These are phyloP conservation scores for Acarospora socialis DNA, from an alignment of 2,329 filamentous ascomycete genomes.

Conservation along the genomic window DNA sequence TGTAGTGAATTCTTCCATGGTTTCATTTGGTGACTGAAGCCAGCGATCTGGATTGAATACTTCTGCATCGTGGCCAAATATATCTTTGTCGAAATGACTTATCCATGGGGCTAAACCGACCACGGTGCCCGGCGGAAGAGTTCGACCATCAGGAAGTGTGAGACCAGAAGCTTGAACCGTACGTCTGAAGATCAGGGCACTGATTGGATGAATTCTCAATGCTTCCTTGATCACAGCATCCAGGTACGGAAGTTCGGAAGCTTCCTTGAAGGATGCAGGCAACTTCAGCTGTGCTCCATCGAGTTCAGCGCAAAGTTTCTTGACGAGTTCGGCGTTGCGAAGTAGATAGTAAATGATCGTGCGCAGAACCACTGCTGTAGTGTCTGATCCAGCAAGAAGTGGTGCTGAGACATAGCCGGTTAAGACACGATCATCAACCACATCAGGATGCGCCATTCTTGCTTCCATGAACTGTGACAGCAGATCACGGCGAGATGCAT, in stretches of 20 bases:
- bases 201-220: constrained; percentile 22
- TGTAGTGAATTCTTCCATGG: constrained; percentile 19
- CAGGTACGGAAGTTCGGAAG: constrained; percentile 8
- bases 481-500: too few relatives aligned
- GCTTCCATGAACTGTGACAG: too few relatives aligned
- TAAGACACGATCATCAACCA: constrained; percentile 28
- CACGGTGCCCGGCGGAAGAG: constrained; percentile 23
- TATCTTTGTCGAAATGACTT: constrained; percentile 23
- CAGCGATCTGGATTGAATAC: constrained; percentile 35
- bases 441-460: constrained; percentile 19
- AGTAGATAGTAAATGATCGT: constrained; percentile 27
- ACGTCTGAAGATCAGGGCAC: constrained; percentile 36
- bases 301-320: constrained; percentile 27
- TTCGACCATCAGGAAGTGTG: constrained; percentile 19
- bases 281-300: constrained; percentile 17
- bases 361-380: constrained; percentile 27
- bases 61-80: constrained; percentile 34
- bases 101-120: constrained; percentile 25
- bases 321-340: constrained; percentile 19
- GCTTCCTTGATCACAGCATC: constrained; percentile 4
- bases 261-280: constrained; percentile 13
- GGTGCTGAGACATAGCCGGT: too few relatives aligned
- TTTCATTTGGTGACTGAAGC: constrained; percentile 26
- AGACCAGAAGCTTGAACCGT: constrained; percentile 31
- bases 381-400: constrained; percentile 18